These are phyloP conservation scores for Candida gorgasii DNA, from an alignment of 805 yeast genomes.

Conservation along the genomic window DNA sequence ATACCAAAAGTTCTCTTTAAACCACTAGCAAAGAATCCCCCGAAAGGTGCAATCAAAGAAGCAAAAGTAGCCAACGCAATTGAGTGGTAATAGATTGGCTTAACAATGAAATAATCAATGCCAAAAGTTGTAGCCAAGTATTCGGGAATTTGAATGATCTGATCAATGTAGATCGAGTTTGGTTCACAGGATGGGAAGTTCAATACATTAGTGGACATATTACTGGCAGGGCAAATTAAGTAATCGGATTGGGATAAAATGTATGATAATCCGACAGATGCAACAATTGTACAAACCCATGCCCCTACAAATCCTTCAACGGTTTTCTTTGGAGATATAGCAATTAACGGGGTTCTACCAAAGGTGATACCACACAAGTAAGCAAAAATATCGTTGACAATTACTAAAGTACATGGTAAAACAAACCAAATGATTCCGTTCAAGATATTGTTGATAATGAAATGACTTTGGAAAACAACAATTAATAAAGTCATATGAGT, in stretches of 20 bases:
- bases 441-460: conserved; percentile 84
- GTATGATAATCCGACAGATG: conserved; percentile 67
- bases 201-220: conserved; percentile 61
- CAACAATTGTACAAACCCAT: conserved; percentile 87
- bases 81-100: conserved; percentile 90
- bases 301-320: conserved; percentile 98
- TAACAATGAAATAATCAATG: conserved; percentile 54
- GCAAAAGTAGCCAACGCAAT: conserved; percentile 89
- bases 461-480: conserved; percentile 92
- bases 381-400: conserved; percentile 94
- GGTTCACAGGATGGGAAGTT: conserved; percentile 71
- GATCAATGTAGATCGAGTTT: conserved; percentile 87
- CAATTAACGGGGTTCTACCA: conserved; percentile 89
- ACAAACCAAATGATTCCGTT: conserved; percentile 94
- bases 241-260: conserved; percentile 66
- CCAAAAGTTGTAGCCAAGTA: conserved; percentile 50
- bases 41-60: conserved; percentile 95
- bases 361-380: conserved; percentile 96
- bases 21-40: conserved; percentile 98
- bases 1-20: conserved; percentile 93
- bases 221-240: conserved; percentile 84
- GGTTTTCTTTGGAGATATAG: conserved; percentile 94
- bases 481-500: conserved; percentile 91
- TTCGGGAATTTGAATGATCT: conserved; percentile 72
- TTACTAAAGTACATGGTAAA: conserved; percentile 87